Evolutionary conservation across 1,284 basidiomycete genomes (phyloP).

Genomic region (Meripilus lineatus): DNA sequence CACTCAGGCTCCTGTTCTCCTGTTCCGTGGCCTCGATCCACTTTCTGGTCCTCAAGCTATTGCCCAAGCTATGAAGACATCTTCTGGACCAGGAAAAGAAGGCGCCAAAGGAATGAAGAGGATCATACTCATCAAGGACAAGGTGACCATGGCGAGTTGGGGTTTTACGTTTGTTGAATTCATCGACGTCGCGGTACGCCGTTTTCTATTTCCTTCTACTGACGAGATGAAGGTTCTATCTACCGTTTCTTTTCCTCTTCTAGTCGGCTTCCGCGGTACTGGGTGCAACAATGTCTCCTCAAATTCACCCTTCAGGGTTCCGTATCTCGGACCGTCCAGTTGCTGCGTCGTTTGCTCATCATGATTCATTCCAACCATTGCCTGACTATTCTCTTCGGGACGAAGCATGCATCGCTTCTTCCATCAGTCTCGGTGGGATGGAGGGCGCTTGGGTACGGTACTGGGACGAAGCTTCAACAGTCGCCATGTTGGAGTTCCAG

Average conservation of each 20-base stretch:
- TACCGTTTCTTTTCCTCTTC: background rate
- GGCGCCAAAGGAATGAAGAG: conserved; percentile 81
- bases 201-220: background rate
- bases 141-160: conserved; percentile 77
- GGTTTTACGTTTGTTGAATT: conserved; percentile 93
- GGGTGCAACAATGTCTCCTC: conserved; percentile 75
- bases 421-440: conserved; percentile 59
- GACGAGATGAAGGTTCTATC: background rate
- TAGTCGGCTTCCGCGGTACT: conserved; percentile 72
- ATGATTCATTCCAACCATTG: conserved; percentile 78
- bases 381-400: conserved; percentile 68
- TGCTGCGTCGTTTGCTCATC: conserved; percentile 85
- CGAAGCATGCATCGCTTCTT: conserved; percentile 65
- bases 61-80: conserved; percentile 68
- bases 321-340: conserved; percentile 82
- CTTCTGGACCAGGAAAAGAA: conserved; percentile 60
- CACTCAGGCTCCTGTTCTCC: conserved; percentile 69
- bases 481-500: conserved; percentile 72
- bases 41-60: conserved; percentile 85
- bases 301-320: conserved; percentile 83
- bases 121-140: conserved; percentile 84
- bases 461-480: conserved; percentile 76
- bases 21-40: conserved; percentile 85
- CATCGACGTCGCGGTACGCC: conserved; percentile 68
- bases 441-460: conserved; percentile 74